phyloP scores from a whole-genome alignment of 257 asterid genomes.

The Euphrasia confusa region DNA sequence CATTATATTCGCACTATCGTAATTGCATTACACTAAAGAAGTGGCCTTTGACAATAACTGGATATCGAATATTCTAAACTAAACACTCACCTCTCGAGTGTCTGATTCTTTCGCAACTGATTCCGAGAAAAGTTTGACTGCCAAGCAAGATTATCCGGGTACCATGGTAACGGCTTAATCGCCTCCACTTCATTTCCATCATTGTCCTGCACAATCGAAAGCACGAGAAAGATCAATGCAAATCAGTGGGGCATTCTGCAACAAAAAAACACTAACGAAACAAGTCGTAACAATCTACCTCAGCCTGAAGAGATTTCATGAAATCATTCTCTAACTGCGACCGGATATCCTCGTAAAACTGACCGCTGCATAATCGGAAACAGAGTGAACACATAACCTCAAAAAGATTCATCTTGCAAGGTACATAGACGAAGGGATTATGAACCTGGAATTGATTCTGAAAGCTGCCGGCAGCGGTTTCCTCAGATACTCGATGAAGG shows the following conservation, averaged over 20 bases:
- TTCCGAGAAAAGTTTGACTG: slow-evolving; percentile 90
- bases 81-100: slow-evolving; percentile 65
- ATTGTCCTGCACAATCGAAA: slow-evolving; percentile 40
- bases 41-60: slow-evolving; percentile 5
- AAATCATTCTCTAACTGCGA: slow-evolving; percentile 83
- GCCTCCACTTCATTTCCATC: slow-evolving; percentile 76
- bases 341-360: slow-evolving; percentile 67
- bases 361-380: slow-evolving; percentile 58
- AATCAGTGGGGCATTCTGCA: not conserved
- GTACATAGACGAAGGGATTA: not conserved
- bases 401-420: not conserved
- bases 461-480: slow-evolving; percentile 89
- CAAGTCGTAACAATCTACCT: slow-evolving; percentile 43
- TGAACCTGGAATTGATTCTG: slow-evolving; percentile 82
- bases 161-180: slow-evolving; percentile 84
- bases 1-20: not conserved
- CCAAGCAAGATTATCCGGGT: slow-evolving; percentile 96
- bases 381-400: slow-evolving; percentile 11
- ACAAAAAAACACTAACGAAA: slow-evolving; percentile 11
- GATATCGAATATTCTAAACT: slow-evolving; percentile 11
- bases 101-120: slow-evolving; percentile 83
- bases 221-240: slow-evolving; percentile 1
- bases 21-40: not conserved
- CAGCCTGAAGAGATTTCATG: slow-evolving; percentile 68
- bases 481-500: slow-evolving; percentile 53